Conservation (phyloP, 1,284 basidiomycete genomes). For the Marasmius oreades region DNA sequence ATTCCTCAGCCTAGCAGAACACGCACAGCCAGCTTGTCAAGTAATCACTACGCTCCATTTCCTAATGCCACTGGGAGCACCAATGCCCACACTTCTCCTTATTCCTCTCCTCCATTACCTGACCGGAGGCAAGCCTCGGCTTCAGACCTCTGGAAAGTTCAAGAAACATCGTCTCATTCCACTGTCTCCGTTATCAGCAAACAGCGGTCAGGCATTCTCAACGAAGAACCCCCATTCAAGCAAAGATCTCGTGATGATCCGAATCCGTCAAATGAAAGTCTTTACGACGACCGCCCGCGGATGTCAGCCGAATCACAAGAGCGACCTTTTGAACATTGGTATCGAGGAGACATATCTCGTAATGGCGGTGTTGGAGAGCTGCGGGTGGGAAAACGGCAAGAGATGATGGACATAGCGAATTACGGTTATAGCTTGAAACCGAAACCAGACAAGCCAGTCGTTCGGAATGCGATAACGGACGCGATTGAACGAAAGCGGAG, state of each 20-base stretch:
- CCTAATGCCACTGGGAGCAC: conserved; percentile 43
- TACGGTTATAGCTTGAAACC: conserved; percentile 57
- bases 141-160: conserved; percentile 2
- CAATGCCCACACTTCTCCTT: conserved; percentile 49
- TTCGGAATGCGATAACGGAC: conserved; percentile 21
- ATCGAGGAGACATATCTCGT: conserved; percentile 72
- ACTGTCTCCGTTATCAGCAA: conserved; percentile 9
- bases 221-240: conserved; percentile 46
- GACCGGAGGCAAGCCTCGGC: conserved; percentile 14
- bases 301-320: conserved; percentile 73
- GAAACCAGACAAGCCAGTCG: conserved; percentile 17
- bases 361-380: conserved; percentile 80
- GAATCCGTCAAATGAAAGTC: conserved; percentile 20
- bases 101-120: conserved; percentile 23
- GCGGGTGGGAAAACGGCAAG: conserved; percentile 61
- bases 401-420: conserved; percentile 81
- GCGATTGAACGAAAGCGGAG: conserved; percentile 26
- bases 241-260: conserved; percentile 10
- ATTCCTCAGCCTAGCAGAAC: conserved; percentile 10
- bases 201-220: conserved; percentile 39
- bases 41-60: conserved; percentile 1
- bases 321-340: conserved; percentile 79
- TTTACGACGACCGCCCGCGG: conserved; percentile 25
- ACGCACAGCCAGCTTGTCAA: conserved; percentile 1
- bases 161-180: neutral